Conservation (phyloP, 2,329 filamentous ascomycete species). For the Aspergillus flavus region DNA sequence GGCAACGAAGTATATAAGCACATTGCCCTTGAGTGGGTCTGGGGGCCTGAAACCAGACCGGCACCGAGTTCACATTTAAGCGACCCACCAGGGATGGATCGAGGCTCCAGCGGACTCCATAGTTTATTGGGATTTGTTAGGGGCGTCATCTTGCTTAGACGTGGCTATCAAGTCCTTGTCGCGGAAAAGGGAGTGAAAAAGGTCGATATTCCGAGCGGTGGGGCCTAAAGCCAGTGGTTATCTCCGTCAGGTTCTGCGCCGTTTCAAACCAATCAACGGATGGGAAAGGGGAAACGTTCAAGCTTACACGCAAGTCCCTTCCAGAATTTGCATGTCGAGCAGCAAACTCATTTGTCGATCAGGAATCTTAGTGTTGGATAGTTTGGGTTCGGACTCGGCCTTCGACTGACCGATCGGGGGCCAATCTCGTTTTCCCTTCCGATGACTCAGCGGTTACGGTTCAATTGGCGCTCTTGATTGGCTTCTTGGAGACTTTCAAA, state of each 20-base stretch:
- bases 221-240: neutral
- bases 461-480: neutral
- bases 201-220: neutral
- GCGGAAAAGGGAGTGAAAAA: neutral
- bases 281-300: neutral
- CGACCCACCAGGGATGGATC: constrained; percentile 9
- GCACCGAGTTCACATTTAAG: constrained; percentile 7
- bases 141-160: neutral
- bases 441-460: constrained; percentile 1
- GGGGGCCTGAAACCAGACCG: constrained; percentile 3
- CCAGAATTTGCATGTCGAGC: neutral
- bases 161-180: neutral
- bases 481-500: neutral
- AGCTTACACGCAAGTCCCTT: neutral
- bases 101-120: neutral
- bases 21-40: constrained; percentile 9
- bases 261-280: neutral
- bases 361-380: neutral
- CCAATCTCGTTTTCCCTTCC: neutral
- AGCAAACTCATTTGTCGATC: neutral
- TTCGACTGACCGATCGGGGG: neutral
- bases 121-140: neutral
- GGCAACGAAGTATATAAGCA: constrained; percentile 18
- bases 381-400: neutral
- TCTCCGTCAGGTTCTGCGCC: neutral